Conservation (phyloP, 805 yeast species). For the Starmerella etchellsii region DNA sequence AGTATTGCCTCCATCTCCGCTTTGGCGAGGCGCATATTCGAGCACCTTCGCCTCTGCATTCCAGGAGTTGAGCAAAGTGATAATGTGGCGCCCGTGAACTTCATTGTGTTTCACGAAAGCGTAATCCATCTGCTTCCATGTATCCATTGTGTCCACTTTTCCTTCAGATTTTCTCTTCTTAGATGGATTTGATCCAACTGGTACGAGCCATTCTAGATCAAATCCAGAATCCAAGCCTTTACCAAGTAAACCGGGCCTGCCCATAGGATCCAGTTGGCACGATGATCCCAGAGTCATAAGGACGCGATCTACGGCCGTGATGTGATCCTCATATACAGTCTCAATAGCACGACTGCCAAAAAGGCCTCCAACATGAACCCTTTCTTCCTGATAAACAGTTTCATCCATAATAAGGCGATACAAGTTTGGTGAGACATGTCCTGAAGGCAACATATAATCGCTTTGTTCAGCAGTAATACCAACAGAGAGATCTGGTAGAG, state of each 20-base stretch:
- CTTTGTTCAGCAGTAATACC: conserved; percentile 35
- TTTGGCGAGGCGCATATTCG: conserved; percentile 4
- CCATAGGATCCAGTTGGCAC: conserved; percentile 53
- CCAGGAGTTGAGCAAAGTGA: conserved; percentile 17
- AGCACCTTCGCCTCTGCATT: conserved; percentile 1
- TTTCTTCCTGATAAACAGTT: conserved; percentile 41
- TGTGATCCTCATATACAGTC: conserved; percentile 66
- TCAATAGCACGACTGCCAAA: conserved; percentile 47
- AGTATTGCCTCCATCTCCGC: not conserved
- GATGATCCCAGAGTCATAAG: conserved; percentile 65
- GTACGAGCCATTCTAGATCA: conserved; percentile 41
- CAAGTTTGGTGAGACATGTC: conserved; percentile 37
- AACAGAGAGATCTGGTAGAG: conserved; percentile 7
- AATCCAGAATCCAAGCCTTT: conserved; percentile 79
- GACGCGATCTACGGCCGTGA: conserved; percentile 57
- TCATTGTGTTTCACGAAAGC: conserved; percentile 19
- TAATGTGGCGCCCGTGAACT: conserved; percentile 16
- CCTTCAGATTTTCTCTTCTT: not conserved
- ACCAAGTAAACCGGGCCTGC: conserved; percentile 66
- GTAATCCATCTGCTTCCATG: conserved; percentile 23
- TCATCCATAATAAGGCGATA: conserved; percentile 64
- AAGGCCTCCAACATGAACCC: conserved; percentile 44
- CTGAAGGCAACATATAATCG: conserved; percentile 56
- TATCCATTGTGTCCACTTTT: not conserved
- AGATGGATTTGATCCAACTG: conserved; percentile 23